Conservation (phyloP, 768 basidiomycete genomes). For the Lentinula sp. region DNA sequence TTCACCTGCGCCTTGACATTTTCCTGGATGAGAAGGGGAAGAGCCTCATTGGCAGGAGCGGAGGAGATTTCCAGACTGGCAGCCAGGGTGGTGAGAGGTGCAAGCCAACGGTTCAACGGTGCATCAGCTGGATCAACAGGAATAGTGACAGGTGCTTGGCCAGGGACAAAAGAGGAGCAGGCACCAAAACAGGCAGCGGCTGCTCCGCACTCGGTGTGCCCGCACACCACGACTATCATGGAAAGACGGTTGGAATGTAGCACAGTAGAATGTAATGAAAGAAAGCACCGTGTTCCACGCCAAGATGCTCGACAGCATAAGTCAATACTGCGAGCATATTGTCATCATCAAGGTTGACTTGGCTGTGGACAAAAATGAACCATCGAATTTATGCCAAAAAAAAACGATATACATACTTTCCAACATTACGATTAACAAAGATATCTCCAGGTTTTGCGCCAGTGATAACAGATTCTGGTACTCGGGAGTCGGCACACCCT, state of each 20-base stretch:
- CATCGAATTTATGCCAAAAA: not conserved
- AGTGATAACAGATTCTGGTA: constrained; percentile 73
- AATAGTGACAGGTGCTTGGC: constrained; percentile 26
- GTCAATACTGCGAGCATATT: constrained; percentile 66
- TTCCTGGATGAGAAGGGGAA: constrained; percentile 47
- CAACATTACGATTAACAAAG: constrained; percentile 84
- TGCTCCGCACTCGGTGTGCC: constrained; percentile 82
- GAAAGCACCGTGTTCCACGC: constrained; percentile 70
- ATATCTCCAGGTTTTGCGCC: constrained; percentile 70
- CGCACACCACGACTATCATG: constrained; percentile 66
- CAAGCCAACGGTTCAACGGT: constrained; percentile 66
- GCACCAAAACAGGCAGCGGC: constrained; percentile 46
- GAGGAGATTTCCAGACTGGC: constrained; percentile 36
- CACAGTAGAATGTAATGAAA: constrained; percentile 17
- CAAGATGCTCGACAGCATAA: constrained; percentile 66
- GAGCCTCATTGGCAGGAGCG: constrained; percentile 26
- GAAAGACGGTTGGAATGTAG: constrained; percentile 24
- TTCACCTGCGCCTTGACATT: constrained; percentile 54
- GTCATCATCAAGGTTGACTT: constrained; percentile 67
- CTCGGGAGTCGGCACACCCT: constrained; percentile 80
- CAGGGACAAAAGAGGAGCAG: constrained; percentile 22
- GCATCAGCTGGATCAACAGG: constrained; percentile 29
- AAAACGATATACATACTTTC: constrained; percentile 50
- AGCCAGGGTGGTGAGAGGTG: constrained; percentile 55
- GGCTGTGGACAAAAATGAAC: constrained; percentile 35